phyloP scores from a whole-genome alignment of 1,284 basidiomycete genomes.

The Tylopilus sp. region DNA sequence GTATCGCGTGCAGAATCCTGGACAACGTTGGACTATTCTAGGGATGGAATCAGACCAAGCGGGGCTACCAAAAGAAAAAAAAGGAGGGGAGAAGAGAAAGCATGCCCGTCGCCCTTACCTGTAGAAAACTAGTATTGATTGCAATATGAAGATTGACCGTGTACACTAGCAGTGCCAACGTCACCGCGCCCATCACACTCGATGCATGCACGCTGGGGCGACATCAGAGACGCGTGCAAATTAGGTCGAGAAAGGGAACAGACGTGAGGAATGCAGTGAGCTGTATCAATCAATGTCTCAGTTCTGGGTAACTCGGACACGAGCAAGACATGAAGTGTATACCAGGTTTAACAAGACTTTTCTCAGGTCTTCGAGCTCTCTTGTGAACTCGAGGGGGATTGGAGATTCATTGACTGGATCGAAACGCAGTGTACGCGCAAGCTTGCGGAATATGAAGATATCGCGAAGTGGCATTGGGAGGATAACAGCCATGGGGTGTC shows the following conservation, averaged over 20 bases:
- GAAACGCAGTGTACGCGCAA: slow-evolving; percentile 10
- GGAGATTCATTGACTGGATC: slow-evolving; percentile 8
- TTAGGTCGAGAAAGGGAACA: slow-evolving; percentile 13
- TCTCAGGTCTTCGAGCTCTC: slow-evolving; percentile 36
- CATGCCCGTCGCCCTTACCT: slow-evolving; percentile 18
- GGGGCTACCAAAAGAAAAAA: neutral
- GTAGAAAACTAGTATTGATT: slow-evolving; percentile 27
- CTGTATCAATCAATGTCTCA: slow-evolving; percentile 23
- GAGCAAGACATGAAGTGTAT: neutral
- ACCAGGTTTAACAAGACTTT: slow-evolving; percentile 39
- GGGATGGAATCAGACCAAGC: neutral
- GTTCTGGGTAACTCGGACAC: neutral
- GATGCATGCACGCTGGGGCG: slow-evolving; percentile 35
- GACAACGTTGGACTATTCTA: slow-evolving; percentile 30
- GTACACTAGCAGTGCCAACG: slow-evolving; percentile 42
- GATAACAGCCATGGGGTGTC: neutral
- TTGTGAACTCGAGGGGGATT: slow-evolving; percentile 26
- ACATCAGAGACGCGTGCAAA: neutral
- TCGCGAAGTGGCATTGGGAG: slow-evolving; percentile 22
- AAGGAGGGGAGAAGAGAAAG: neutral
- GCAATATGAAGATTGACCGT: slow-evolving; percentile 42
- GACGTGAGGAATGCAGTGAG: slow-evolving; percentile 41
- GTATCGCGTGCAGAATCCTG: slow-evolving; percentile 37
- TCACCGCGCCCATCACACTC: slow-evolving; percentile 26
- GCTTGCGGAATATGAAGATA: slow-evolving; percentile 2